Conservation (phyloP, 2,329 filamentous ascomycete genomes). For the Plectosphaerella cucumerina region DNA sequence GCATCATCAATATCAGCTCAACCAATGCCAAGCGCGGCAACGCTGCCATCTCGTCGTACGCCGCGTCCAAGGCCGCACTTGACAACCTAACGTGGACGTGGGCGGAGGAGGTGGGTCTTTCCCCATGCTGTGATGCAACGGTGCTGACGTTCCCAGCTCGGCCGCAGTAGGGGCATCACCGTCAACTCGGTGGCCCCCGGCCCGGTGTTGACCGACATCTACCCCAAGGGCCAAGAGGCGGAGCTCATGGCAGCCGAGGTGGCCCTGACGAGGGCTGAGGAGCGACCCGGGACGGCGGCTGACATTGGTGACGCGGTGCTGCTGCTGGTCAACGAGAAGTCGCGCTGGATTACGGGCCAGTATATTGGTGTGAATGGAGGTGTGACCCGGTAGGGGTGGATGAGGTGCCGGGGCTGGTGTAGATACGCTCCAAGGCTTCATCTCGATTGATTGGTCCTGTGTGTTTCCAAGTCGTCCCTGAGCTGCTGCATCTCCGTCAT, state of each 20-base stretch:
- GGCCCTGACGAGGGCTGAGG: conserved; percentile 16
- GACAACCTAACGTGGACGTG: conserved; percentile 27
- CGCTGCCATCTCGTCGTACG: conserved; percentile 18
- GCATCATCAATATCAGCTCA: conserved; percentile 28
- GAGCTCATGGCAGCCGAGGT: conserved; percentile 22
- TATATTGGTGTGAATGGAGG: conserved; percentile 32
- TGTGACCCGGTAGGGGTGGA: background rate
- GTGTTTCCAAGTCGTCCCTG: background rate
- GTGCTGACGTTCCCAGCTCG: background rate
- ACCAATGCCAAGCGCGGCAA: conserved; percentile 24
- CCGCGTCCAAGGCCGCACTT: conserved; percentile 27
- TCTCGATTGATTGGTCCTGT: background rate
- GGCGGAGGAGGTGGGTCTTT: conserved; percentile 24
- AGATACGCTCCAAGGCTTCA: background rate
- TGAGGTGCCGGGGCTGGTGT: background rate
- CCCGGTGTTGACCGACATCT: conserved; percentile 52
- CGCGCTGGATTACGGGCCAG: conserved; percentile 40
- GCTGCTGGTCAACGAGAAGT: conserved; percentile 23
- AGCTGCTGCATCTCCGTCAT: conserved; percentile 9
- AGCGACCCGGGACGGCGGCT: conserved; percentile 18
- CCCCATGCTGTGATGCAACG: background rate
- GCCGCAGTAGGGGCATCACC: conserved; percentile 29
- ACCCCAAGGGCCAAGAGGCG: conserved; percentile 31
- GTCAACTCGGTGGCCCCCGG: conserved; percentile 36
- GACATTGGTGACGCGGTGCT: conserved; percentile 38